Evolutionary conservation across 352 stramenopile genomes (phyloP).

Genomic region (Pythium angustatum): DNA sequence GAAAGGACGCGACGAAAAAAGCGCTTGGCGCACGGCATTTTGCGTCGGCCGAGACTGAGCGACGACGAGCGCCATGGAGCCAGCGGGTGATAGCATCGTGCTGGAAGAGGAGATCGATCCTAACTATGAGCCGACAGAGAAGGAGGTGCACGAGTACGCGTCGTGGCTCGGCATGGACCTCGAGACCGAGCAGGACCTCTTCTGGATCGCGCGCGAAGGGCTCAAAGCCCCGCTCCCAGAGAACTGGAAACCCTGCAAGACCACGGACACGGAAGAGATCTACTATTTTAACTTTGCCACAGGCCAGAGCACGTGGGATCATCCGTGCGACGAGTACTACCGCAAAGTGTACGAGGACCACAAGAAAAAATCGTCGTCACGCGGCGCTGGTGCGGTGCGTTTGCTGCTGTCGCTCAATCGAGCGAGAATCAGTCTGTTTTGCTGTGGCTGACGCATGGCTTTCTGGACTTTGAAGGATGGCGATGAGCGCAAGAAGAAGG

Average conservation of each 20-base stretch:
- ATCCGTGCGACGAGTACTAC: conserved; percentile 95
- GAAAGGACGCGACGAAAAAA: conserved; percentile 13
- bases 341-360: conserved; percentile 92
- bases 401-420: too few species aligned
- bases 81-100: conserved; percentile 81
- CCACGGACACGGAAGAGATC: conserved; percentile 94
- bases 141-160: conserved; percentile 93
- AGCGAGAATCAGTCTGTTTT: too few species aligned
- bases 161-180: conserved; percentile 96
- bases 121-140: conserved; percentile 92
- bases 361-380: conserved; percentile 67
- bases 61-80: conserved; percentile 37
- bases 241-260: conserved; percentile 97
- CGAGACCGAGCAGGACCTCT: conserved; percentile 88
- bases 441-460: neutral
- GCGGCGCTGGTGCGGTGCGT: neutral
- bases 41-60: neutral
- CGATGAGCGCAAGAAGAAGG: conserved; percentile 78
- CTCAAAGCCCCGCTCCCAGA: conserved; percentile 92
- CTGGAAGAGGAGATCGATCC: conserved; percentile 95
- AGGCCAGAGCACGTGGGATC: conserved; percentile 93
- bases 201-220: conserved; percentile 94
- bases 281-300: conserved; percentile 96
- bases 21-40: neutral
- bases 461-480: conserved; percentile 44